These are phyloP conservation scores for Astrothelium subdiscretum DNA, from an alignment of 495 filamentous ascomycete species.

Conservation along the genomic window DNA sequence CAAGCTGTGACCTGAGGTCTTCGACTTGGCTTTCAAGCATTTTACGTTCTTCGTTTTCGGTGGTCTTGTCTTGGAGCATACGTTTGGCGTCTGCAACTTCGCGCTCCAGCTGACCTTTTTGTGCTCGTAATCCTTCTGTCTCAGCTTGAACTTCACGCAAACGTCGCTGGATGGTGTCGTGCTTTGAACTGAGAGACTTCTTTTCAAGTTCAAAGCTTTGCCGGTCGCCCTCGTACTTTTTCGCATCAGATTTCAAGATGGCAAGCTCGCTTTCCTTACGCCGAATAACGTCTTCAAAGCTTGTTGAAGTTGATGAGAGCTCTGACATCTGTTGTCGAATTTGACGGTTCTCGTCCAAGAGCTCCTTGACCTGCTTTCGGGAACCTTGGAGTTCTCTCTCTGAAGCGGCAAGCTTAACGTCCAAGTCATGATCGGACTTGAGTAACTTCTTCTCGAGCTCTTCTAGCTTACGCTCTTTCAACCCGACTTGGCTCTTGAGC, in stretches of 20 bases:
- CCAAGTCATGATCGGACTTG: slow-evolving; percentile 78
- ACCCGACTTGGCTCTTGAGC: slow-evolving; percentile 75
- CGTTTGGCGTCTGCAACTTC: slow-evolving; percentile 82
- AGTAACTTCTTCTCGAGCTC: slow-evolving; percentile 78
- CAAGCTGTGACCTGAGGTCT: slow-evolving; percentile 75
- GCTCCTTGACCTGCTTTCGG: slow-evolving; percentile 58
- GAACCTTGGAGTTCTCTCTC: slow-evolving; percentile 70
- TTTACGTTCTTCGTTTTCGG: slow-evolving; percentile 80
- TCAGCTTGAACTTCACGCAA: slow-evolving; percentile 81
- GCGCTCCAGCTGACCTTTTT: slow-evolving; percentile 70
- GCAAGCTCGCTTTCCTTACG: slow-evolving; percentile 90
- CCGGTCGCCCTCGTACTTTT: slow-evolving; percentile 66
- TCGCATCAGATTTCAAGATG: slow-evolving; percentile 70
- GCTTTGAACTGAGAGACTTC: slow-evolving; percentile 52
- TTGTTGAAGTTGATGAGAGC: slow-evolving; percentile 80
- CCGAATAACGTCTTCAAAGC: slow-evolving; percentile 84
- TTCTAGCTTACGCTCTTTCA: slow-evolving; percentile 83
- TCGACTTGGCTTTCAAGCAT: slow-evolving; percentile 79
- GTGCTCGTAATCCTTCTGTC: slow-evolving; percentile 71
- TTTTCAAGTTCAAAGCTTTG: slow-evolving; percentile 66
- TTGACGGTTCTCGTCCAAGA: slow-evolving; percentile 70
- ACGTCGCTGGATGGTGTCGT: slow-evolving; percentile 65
- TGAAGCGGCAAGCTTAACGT: slow-evolving; percentile 71
- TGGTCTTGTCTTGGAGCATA: slow-evolving; percentile 75
- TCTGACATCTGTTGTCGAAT: slow-evolving; percentile 77